Evolutionary conservation across 2,329 filamentous ascomycete species (phyloP), one percentile per base, ranked within the genome.

Genomic region (Neonectria hederae): DNA sequence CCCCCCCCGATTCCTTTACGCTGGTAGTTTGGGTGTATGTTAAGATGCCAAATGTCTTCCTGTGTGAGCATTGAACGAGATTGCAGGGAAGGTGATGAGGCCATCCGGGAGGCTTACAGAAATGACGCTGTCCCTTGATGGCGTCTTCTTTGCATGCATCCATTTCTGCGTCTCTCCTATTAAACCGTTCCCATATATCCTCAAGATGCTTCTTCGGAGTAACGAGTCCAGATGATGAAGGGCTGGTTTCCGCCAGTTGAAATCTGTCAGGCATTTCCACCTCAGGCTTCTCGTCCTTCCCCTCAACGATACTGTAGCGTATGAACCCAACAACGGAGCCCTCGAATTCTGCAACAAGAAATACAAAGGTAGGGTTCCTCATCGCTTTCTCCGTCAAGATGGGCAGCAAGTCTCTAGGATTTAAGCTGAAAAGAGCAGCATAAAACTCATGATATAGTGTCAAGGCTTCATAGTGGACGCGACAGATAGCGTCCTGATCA

Each of bases 21-120:
- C 24, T 73, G 71, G 45, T 72, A 62, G 24, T 40, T 24, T 4
- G 71, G 71, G 45, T 68, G 59, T n/a, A 73, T 63, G 71, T 73
- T 73, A 30, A 73, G 58, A 54, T 73, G 71, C 38, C 62, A 61
- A 38, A 73, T 55, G n/a, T 65, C 71, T 73, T 5, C 11, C 24
- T 32, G 58, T 40, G 22, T 59, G 10, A 65, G 57, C 22, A 21
- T 10, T n/a, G 2, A 3, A 6, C 5, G 21, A 19, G 26, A n/a
- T 14, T 19, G 2, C 4, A 13, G n/a, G 17, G 42, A 19, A 17
- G 19, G 32, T 13, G 17, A 21, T 13, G 9, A 26, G 4, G 19
- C 13, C 10, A 2, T 22, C 22, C 9, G 22, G 7, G 22, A 19
- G 24, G 59, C 62, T 14, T 65, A 66, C 71, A 72, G 42, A 63